Evolutionary conservation across 1,139 yeast genomes (phyloP).

Genomic region (Yamadazyma sp.): DNA sequence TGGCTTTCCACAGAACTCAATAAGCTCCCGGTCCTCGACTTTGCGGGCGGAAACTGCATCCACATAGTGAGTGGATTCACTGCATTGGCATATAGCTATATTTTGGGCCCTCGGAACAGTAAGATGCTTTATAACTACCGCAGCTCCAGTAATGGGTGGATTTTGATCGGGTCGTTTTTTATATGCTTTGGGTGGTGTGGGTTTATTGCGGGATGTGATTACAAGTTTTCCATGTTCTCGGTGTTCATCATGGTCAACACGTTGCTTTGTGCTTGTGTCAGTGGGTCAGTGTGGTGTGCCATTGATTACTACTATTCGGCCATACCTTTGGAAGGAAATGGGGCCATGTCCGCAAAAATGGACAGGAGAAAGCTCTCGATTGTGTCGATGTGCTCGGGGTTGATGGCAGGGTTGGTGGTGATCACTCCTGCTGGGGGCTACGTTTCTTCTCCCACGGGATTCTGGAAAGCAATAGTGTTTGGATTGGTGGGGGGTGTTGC

Average conservation of each 20-base stretch:
- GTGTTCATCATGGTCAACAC: slow-evolving; percentile 37
- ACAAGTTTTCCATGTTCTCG: slow-evolving; percentile 34
- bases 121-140: slow-evolving; percentile 38
- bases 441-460: slow-evolving; percentile 33
- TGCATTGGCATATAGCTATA: slow-evolving; percentile 57
- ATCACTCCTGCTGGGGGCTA: slow-evolving; percentile 50
- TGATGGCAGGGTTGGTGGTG: slow-evolving; percentile 45
- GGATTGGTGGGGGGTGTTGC: slow-evolving; percentile 39
- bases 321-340: slow-evolving; percentile 33
- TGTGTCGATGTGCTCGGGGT: slow-evolving; percentile 43
- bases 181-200: slow-evolving; percentile 46
- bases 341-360: background rate
- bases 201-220: slow-evolving; percentile 47
- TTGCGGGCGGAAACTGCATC: slow-evolving; percentile 67
- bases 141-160: slow-evolving; percentile 37
- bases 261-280: slow-evolving; percentile 32
- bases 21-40: slow-evolving; percentile 53
- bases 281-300: slow-evolving; percentile 38
- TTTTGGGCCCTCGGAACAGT: slow-evolving; percentile 55
- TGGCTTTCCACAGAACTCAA: slow-evolving; percentile 49
- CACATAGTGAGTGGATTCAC: slow-evolving; percentile 62
- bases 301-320: slow-evolving; percentile 44
- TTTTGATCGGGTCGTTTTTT: slow-evolving; percentile 54
- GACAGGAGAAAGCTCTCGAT: slow-evolving; percentile 34
- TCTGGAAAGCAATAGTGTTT: slow-evolving; percentile 44